Conservation (phyloP, 768 basidiomycete species). For the Amanita rimosa region DNA sequence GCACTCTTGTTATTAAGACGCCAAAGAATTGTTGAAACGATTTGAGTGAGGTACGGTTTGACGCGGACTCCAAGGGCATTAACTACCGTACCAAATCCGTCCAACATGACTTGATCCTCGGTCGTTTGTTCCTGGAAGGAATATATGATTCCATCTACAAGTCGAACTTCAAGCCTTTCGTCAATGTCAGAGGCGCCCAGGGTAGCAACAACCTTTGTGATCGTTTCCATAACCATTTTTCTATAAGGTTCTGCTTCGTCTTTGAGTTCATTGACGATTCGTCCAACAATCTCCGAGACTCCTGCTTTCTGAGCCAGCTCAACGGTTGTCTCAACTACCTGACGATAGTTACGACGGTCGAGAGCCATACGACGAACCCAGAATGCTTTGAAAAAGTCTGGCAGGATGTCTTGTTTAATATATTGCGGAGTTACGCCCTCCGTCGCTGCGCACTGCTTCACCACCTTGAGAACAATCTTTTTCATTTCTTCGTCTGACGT, state of each 20-base stretch:
- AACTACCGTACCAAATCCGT: slow-evolving; percentile 96
- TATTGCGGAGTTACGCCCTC: slow-evolving; percentile 95
- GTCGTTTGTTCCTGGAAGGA: slow-evolving; percentile 99
- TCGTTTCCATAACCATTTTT: slow-evolving; percentile 99
- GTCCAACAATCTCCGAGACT: slow-evolving; percentile 90
- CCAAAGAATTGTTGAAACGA: slow-evolving; percentile 98
- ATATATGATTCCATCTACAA: slow-evolving; percentile 98
- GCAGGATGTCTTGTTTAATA: slow-evolving; percentile 95
- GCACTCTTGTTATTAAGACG: slow-evolving; percentile 99
- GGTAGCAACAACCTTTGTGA: slow-evolving; percentile 89
- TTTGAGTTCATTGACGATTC: slow-evolving; percentile 84
- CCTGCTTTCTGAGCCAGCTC: slow-evolving; percentile 97
- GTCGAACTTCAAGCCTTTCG: slow-evolving; percentile 85
- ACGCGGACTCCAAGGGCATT: slow-evolving; percentile 94
- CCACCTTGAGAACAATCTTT: slow-evolving; percentile 98
- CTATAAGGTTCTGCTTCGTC: slow-evolving; percentile 85
- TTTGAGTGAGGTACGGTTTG: slow-evolving; percentile 97
- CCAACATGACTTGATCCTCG: slow-evolving; percentile 98
- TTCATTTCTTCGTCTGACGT: slow-evolving; percentile 99
- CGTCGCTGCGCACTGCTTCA: slow-evolving; percentile 97
- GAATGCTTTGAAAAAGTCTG: slow-evolving; percentile 99
- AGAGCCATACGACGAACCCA: slow-evolving; percentile 98
- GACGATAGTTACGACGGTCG: slow-evolving; percentile 90
- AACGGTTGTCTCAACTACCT: slow-evolving; percentile 97
- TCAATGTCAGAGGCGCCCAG: slow-evolving; percentile 97